phyloP scores from a whole-genome alignment of 2,329 filamentous ascomycete genomes.

The Apiospora hydei region DNA sequence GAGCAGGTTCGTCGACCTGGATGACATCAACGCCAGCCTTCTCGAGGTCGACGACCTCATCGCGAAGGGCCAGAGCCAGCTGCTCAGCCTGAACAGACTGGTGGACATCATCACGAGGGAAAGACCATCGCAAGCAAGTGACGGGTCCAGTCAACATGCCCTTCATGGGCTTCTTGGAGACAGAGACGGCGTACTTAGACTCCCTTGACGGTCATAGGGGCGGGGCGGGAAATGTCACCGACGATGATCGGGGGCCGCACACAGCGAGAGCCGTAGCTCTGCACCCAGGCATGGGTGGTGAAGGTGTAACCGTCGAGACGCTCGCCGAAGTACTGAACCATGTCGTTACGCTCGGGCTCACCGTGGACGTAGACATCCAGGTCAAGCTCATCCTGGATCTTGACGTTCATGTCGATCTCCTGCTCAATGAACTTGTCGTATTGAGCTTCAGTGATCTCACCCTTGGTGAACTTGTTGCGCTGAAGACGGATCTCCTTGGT shows the following conservation, averaged over 20 bases:
- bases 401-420: conserved; percentile 94
- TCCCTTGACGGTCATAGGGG: conserved; percentile 99
- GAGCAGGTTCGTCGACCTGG: conserved; percentile 98
- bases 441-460: conserved; percentile 87
- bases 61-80: conserved; percentile 95
- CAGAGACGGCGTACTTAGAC: conserved; percentile 95
- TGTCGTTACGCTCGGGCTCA: conserved; percentile 99
- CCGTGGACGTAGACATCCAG: conserved; percentile 98
- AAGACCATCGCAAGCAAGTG: conserved; percentile 98
- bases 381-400: conserved; percentile 97
- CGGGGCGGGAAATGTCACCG: conserved; percentile 96
- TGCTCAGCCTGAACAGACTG: conserved; percentile 99
- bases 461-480: conserved; percentile 99
- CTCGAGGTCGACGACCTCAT: conserved; percentile 98
- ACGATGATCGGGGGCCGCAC: conserved; percentile 98
- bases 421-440: conserved; percentile 99
- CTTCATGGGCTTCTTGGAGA: conserved; percentile 99
- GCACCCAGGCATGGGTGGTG: conserved; percentile 99
- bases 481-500: conserved; percentile 97
- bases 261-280: conserved; percentile 97
- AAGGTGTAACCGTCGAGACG: conserved; percentile 96
- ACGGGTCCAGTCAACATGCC: conserved; percentile 99
- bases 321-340: conserved; percentile 99
- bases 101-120: conserved; percentile 99
- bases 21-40: conserved; percentile 96